Base-by-base conservation (phyloP, 768 basidiomycete species). In the Crassisporium funariophilum region DNA sequence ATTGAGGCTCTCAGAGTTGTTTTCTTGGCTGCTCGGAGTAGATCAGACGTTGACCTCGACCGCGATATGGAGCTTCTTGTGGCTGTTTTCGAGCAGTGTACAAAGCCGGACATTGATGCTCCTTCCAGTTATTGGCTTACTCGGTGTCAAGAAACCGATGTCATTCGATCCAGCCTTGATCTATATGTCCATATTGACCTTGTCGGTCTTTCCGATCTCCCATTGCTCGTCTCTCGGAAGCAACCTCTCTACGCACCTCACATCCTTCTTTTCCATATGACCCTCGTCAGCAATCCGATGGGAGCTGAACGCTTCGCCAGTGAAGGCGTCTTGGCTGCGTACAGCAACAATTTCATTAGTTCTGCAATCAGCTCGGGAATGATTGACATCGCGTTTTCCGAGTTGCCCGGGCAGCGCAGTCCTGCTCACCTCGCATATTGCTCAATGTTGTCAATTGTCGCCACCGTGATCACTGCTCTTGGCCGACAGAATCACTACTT, bases 301-400 rank as follows among this genome's bases (percentile, higher is more conserved):
- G 84, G 90, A 0, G 92, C 94, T 0, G 93, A 95, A 62, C 73
- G 88, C 47, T 78, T 97, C 19, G 91, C 92, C 4, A 84, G 85
- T 54, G 90, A 88, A 52, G 91, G 92, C 23, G 73, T 91, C 1
- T 68, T 95, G 15, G 68, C 83, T 0, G 88, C 92, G 0, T 94
- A 95, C 61, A 86, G 84, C 60, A 89, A 88, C 56, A 94, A 89
- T 61, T 77, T 77, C 37, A 82, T 97, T 58, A 89, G 83, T 41
- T 67, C 78, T 13, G 81, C 83, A n/a, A 83, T 91, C 52, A 87
- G 87, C 53, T 72, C 81, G 3, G 93, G 93, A 1, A 61, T 76
- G 51, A 78, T 98, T 34, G 82, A 87, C 19, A 79, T 83, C 17
- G 64, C 74, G 1, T 64, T 88, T 9, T 77, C 86, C 1, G 87